Evolutionary conservation across 371 early-diverging fungal genomes (phyloP), one percentile per base, ranked within the genome.

Genomic region (Saksenaea vasiformis): DNA sequence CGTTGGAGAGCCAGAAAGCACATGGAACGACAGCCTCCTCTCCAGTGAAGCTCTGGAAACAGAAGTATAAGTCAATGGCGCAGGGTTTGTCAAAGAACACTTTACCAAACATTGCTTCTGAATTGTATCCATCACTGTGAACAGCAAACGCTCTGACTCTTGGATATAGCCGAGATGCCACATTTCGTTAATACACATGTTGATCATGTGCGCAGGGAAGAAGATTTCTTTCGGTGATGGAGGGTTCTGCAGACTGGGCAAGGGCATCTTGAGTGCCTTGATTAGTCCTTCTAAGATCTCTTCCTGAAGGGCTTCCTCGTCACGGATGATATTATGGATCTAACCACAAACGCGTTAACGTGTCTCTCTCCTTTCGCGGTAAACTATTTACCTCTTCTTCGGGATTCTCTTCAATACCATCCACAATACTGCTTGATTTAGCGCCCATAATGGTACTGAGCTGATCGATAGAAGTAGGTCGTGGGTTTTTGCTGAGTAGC

Each of bases 191-290:
- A 93, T 86, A 74, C 89, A 83, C 71, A 91, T 72, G 27, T 92
- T 93, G 60, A 97, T 94, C 70, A 95, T 71, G 68, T 95, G 95
- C 4, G 98, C 93, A 0, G 96, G 96, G 88, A 95, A 95, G 72
- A 97, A 82, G 54, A 97, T 85, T 68, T 97, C 97, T 60, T 93
- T 92, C 64, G 85, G 72, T 39, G 87, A 85, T 17, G 92, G 93
- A 55, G 91, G 87, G 27, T 90, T 88, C 55, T 93, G 91, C 19
- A 92, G 77, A 70, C 87, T 91, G 24, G 95, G 96, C 34, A 95
- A 73, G 13, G 97, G 97, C 61, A 95, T 90, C 65, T 91, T 90
- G 34, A 96, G 78, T 60, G 90, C 90, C 66, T 89, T 90, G 62
- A 98, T 90, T 27, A 98, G 84, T 35, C 93, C 93, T 61, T 91